Evolutionary conservation across 768 basidiomycete species (phyloP), one percentile per base, ranked within the genome.

Genomic region (Leccinellum rugosiceps): DNA sequence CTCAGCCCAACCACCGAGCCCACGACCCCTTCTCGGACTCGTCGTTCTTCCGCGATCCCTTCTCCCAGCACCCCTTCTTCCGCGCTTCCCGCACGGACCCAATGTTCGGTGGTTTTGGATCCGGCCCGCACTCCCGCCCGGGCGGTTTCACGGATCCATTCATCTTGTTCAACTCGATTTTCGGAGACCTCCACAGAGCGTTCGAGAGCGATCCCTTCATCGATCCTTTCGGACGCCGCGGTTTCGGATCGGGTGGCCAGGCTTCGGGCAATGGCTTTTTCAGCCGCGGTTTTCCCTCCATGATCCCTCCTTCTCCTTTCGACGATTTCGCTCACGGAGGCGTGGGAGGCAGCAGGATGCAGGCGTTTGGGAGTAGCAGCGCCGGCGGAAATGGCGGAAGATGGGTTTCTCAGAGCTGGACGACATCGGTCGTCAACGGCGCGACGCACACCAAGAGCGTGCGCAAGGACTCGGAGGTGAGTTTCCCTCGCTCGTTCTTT

Each of bases 121-220:
- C 65, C 25, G 59, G 59, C 7, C 56, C 63, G 11, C 62, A 34
- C 21, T 50, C 61, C 5, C 61, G 62, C 45, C 31, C 58, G 4
- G 52, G 61, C 17, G 70, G 66, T 43, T 90, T 91, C 72, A 86
- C 84, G 2, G 88, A 92, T 67, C 90, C 90, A 2, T 91, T 90
- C 67, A 74, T 79, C 21, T 73, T 92, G 34, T 92, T 92, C 72
- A 78, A 90, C 59, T 78, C 82, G 3, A 83, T 90, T 55, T 91
- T 92, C 58, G 81, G 83, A 19, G 76, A 83, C 64, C 53, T 77
- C 14, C 77, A 76, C 45, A 62, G 64, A 28, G 71, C 72, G 21
- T 72, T 74, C 34, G 60, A 62, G 21, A 30, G 35, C 14, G 75
- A 78, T 56, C 72, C 78, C 7, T 77, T 78, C 41, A 11, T 17